Conservation (phyloP, 2,329 filamentous ascomycete species). For the Mollisiaceae sp. region DNA sequence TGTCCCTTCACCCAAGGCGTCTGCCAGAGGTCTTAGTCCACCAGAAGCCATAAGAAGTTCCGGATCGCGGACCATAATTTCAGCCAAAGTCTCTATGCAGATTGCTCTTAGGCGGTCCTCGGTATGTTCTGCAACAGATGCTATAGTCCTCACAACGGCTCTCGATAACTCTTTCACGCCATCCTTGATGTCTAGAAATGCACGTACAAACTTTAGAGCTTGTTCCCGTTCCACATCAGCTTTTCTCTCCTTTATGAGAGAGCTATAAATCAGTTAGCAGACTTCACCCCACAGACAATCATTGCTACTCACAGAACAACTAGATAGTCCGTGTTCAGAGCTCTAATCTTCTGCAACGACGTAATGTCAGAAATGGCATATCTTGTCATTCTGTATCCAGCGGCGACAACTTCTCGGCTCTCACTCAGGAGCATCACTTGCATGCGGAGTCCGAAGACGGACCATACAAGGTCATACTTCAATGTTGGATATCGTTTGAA, state of each 20-base stretch:
- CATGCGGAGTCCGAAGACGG: conserved; percentile 89
- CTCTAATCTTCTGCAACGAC: conserved; percentile 86
- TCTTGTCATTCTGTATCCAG: conserved; percentile 89
- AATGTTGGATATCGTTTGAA: conserved; percentile 91
- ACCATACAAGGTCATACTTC: conserved; percentile 97
- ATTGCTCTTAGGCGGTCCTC: conserved; percentile 81
- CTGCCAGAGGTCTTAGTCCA: conserved; percentile 85
- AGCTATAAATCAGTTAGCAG: conserved; percentile 51
- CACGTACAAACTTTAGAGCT: conserved; percentile 92
- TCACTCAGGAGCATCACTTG: conserved; percentile 96
- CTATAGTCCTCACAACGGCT: conserved; percentile 85
- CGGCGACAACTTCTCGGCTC: conserved; percentile 92
- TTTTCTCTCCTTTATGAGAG: conserved; percentile 93
- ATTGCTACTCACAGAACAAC: conserved; percentile 68
- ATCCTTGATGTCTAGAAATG: conserved; percentile 94
- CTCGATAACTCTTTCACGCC: conserved; percentile 87
- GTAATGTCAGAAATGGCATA: conserved; percentile 93
- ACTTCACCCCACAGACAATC: not conserved
- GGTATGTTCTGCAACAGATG: conserved; percentile 81
- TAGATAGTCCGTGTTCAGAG: conserved; percentile 88
- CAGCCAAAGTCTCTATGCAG: conserved; percentile 88
- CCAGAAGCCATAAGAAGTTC: conserved; percentile 80
- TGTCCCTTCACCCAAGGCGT: conserved; percentile 85
- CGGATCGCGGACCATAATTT: conserved; percentile 88
- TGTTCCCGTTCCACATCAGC: conserved; percentile 97